phyloP scores from a whole-genome alignment of 306 rosid genomes.

The Trifolium dubium region DNA sequence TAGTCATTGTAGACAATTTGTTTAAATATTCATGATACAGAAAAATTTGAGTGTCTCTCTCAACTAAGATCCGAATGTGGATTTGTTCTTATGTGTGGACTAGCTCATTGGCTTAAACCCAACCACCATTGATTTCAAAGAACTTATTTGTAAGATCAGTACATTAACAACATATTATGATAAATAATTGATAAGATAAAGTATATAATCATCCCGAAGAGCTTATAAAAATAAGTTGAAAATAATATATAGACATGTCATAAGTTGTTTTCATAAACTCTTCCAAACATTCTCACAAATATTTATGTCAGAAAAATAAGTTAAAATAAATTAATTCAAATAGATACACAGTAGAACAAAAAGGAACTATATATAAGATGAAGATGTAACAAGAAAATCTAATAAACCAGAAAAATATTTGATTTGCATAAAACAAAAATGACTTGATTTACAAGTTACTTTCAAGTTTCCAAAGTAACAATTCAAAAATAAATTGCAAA shows the following conservation, averaged over 20 bases:
- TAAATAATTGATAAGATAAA: too few species aligned
- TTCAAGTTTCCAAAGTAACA: constrained; percentile 1
- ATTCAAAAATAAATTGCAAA: constrained; percentile 27
- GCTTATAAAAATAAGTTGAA: too few species aligned
- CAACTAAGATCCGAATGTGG: neutral
- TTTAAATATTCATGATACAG: neutral
- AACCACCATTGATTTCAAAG: neutral
- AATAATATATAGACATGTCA: too few species aligned
- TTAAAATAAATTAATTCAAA: too few species aligned
- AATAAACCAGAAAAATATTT: neutral
- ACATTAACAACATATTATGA: neutral
- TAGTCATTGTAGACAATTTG: neutral
- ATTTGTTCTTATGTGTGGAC: neutral
- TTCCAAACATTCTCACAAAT: neutral
- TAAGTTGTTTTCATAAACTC: too few species aligned
- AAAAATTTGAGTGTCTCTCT: neutral
- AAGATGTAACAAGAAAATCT: neutral
- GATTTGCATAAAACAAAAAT: constrained; percentile 29
- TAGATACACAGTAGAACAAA: neutral
- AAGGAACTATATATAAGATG: neutral
- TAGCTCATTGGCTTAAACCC: neutral
- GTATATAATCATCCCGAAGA: too few species aligned
- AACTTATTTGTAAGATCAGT: neutral
- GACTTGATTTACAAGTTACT: constrained; percentile 9
- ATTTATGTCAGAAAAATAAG: too few species aligned